Evolutionary conservation across 176 grass and related monocot genomes (phyloP).

Genomic region (Triticum urartu): DNA sequence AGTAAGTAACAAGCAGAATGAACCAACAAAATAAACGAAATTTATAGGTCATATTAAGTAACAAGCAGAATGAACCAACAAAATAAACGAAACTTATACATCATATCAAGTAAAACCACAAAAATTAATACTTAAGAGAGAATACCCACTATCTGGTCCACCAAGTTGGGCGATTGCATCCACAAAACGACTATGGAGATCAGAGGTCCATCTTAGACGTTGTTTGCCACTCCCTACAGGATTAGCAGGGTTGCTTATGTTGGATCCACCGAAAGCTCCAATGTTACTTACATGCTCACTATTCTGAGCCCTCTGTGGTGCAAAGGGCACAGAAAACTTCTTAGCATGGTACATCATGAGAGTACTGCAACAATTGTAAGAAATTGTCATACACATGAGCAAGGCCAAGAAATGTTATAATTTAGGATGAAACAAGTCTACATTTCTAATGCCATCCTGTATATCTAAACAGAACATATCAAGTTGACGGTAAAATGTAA

Average conservation of each 20-base stretch:
- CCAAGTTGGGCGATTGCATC: constrained; percentile 94
- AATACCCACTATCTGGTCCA: constrained; percentile 98
- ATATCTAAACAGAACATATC: neutral
- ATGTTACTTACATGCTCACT: constrained; percentile 54
- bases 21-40: neutral
- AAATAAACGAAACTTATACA: neutral
- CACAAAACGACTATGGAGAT: constrained; percentile 97
- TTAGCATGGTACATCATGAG: constrained; percentile 77
- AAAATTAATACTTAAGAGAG: constrained; percentile 34
- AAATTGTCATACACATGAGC: neutral
- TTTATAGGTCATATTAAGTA: constrained; percentile 3
- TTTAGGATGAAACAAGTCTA: neutral
- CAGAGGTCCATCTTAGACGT: constrained; percentile 85
- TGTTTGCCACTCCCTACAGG: constrained; percentile 73
- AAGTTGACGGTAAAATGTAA: neutral
- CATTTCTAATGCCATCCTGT: neutral
- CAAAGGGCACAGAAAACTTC: constrained; percentile 69
- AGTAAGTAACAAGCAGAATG: constrained; percentile 20
- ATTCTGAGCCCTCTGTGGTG: constrained; percentile 68
- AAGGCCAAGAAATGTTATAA: neutral
- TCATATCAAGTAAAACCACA: constrained; percentile 18
- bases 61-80: constrained; percentile 15
- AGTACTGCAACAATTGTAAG: constrained; percentile 52
- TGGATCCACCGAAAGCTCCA: constrained; percentile 60
- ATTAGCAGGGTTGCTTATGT: constrained; percentile 55